These are phyloP conservation scores for Lycium ferocissimum DNA, from an alignment of 257 asterid genomes.

Conservation along the genomic window DNA sequence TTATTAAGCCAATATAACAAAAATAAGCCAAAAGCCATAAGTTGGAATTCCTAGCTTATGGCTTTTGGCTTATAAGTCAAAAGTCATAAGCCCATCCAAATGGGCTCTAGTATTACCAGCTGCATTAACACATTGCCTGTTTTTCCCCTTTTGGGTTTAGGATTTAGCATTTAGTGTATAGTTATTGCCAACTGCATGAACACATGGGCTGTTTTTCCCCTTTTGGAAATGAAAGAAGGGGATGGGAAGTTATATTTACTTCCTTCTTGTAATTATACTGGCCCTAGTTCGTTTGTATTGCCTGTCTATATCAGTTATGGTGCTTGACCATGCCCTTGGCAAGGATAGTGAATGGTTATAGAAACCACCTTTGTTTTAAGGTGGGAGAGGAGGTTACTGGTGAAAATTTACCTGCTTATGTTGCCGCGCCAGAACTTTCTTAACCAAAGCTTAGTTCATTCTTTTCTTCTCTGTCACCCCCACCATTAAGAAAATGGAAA, in stretches of 20 bases:
- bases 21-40: too few relatives aligned
- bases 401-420: constrained; percentile 3
- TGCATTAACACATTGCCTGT: background rate
- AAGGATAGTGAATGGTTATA: background rate
- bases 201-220: constrained; percentile 19
- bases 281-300: constrained; percentile 4
- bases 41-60: too few relatives aligned
- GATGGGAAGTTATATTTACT: background rate
- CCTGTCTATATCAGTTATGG: background rate
- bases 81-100: too few relatives aligned
- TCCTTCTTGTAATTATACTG: background rate
- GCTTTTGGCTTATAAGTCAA: too few relatives aligned
- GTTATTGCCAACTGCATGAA: background rate
- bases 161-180: background rate
- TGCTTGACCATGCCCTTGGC: background rate
- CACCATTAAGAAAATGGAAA: background rate
- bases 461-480: background rate
- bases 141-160: background rate
- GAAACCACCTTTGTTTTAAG: background rate
- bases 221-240: background rate
- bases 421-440: background rate
- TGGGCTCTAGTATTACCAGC: background rate
- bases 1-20: too few relatives aligned
- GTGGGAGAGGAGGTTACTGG: constrained; percentile 15
- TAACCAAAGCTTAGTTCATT: constrained; percentile 20